Conservation (phyloP, 2,329 filamentous ascomycete genomes). For the Neobulgaria alba region DNA sequence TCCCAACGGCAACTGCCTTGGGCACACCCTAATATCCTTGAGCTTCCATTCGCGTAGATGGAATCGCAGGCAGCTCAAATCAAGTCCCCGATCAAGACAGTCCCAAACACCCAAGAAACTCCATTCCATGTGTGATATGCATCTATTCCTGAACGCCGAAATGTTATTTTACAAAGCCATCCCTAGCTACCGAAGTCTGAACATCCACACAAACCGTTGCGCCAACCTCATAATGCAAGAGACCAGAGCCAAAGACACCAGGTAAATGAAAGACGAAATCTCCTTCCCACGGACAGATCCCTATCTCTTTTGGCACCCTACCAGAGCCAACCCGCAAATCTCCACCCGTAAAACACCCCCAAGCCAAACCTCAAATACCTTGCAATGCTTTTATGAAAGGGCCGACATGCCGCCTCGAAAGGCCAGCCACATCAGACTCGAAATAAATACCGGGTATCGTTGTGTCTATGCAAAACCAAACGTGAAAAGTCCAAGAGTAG, state of each 20-base stretch:
- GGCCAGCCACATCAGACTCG: slow-evolving; percentile 17
- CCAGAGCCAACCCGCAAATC: too few species aligned
- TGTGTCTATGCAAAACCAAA: slow-evolving; percentile 29
- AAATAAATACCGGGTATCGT: slow-evolving; percentile 28
- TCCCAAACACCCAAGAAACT: too few species aligned
- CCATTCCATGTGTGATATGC: too few species aligned
- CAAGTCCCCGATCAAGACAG: too few species aligned
- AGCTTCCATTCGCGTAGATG: too few species aligned
- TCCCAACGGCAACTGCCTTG: too few species aligned
- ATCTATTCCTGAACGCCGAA: slow-evolving; percentile 22
- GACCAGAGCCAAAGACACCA: slow-evolving; percentile 20
- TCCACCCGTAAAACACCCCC: slow-evolving; percentile 17
- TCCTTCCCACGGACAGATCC: slow-evolving; percentile 8
- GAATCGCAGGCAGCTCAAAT: too few species aligned
- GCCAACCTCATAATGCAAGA: slow-evolving; percentile 22
- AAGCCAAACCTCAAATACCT: slow-evolving; percentile 14
- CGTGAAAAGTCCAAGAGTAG: slow-evolving; percentile 19
- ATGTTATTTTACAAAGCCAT: slow-evolving; percentile 22
- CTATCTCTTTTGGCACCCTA: too few species aligned
- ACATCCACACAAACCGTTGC: slow-evolving; percentile 11
- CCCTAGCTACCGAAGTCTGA: not conserved
- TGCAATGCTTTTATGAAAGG: slow-evolving; percentile 25
- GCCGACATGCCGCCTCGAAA: slow-evolving; percentile 19
- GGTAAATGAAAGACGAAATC: slow-evolving; percentile 18
- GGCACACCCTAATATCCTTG: too few species aligned